Conservation (phyloP, 1,284 basidiomycete species). For the Laetiporus sulphureus region DNA sequence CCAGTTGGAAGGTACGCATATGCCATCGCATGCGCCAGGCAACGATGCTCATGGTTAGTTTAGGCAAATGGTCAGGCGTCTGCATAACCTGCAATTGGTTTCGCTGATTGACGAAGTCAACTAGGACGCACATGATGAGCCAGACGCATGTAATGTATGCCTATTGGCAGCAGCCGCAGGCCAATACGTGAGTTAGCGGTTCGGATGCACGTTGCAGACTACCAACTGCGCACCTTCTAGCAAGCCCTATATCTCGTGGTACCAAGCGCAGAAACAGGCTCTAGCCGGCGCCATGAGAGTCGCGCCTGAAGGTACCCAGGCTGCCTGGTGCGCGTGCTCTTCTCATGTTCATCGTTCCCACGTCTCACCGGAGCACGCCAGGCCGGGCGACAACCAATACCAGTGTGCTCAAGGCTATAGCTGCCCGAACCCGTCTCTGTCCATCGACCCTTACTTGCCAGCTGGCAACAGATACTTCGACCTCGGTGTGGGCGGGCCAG, state of each 20-base stretch:
- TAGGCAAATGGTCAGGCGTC: slow-evolving; percentile 44
- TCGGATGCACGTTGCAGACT: slow-evolving; percentile 7
- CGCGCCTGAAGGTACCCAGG: slow-evolving; percentile 51
- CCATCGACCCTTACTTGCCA: slow-evolving; percentile 49
- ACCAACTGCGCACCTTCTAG: slow-evolving; percentile 22
- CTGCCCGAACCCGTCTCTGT: slow-evolving; percentile 44
- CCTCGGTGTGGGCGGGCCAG: slow-evolving; percentile 54
- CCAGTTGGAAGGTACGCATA: slow-evolving; percentile 43
- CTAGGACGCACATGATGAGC: slow-evolving; percentile 51
- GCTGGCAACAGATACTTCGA: slow-evolving; percentile 51
- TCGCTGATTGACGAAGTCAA: neutral
- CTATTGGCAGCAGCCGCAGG: slow-evolving; percentile 68
- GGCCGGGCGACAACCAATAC: slow-evolving; percentile 56
- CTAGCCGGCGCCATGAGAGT: slow-evolving; percentile 56
- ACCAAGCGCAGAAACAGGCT: slow-evolving; percentile 50
- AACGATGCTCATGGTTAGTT: neutral
- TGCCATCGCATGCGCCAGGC: neutral
- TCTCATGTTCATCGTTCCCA: too few relatives aligned
- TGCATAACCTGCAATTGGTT: neutral
- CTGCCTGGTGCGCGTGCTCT: slow-evolving; percentile 40
- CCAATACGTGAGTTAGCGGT: slow-evolving; percentile 53
- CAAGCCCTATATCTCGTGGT: slow-evolving; percentile 50
- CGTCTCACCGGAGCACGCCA: too few relatives aligned
- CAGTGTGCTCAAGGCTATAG: slow-evolving; percentile 44
- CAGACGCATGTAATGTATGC: slow-evolving; percentile 59